These are phyloP conservation scores for Daldinia grandis DNA, from an alignment of 495 filamentous ascomycete genomes.

Conservation along the genomic window DNA sequence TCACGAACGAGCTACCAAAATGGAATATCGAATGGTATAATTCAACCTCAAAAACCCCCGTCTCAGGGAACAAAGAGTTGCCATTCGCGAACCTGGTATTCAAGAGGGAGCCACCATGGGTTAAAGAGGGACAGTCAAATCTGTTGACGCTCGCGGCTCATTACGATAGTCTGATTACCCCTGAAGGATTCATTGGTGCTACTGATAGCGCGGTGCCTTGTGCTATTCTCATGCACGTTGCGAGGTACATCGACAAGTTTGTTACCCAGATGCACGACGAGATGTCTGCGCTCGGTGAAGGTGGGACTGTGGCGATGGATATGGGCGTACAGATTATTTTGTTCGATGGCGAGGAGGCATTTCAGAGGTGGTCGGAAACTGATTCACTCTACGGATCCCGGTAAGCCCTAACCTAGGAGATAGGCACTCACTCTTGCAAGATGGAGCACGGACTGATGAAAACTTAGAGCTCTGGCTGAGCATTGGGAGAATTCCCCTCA, in stretches of 20 bases:
- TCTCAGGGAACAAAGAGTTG: conserved; percentile 69
- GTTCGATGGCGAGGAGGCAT: conserved; percentile 95
- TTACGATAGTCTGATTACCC: conserved; percentile 86
- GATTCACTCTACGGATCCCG: conserved; percentile 91
- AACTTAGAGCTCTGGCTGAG: conserved; percentile 70
- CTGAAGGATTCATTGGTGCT: conserved; percentile 90
- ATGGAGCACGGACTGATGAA: conserved; percentile 21
- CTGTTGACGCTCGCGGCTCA: conserved; percentile 89
- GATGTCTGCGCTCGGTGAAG: conserved; percentile 67
- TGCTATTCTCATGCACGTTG: conserved; percentile 88
- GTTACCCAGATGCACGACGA: conserved; percentile 81
- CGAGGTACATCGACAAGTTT: conserved; percentile 78
- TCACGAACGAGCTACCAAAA: conserved; percentile 71
- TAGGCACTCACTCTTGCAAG: not conserved
- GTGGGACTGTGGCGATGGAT: conserved; percentile 68
- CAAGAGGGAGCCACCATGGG: conserved; percentile 89
- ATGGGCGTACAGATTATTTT: conserved; percentile 89
- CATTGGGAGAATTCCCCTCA: conserved; percentile 73
- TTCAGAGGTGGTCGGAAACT: conserved; percentile 74
- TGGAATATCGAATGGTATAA: conserved; percentile 89
- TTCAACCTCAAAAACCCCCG: conserved; percentile 81
- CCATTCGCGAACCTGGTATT: conserved; percentile 90
- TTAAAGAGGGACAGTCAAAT: conserved; percentile 73
- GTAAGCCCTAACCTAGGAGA: conserved; percentile 49
- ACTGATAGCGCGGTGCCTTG: conserved; percentile 93